Percentiles rank a stretch among this genome's conserved stretches.
These are phyloP conservation scores for Hondaea fermentalgiana DNA, from an alignment of 108 stramenopile genomes.

Conservation along the genomic window DNA sequence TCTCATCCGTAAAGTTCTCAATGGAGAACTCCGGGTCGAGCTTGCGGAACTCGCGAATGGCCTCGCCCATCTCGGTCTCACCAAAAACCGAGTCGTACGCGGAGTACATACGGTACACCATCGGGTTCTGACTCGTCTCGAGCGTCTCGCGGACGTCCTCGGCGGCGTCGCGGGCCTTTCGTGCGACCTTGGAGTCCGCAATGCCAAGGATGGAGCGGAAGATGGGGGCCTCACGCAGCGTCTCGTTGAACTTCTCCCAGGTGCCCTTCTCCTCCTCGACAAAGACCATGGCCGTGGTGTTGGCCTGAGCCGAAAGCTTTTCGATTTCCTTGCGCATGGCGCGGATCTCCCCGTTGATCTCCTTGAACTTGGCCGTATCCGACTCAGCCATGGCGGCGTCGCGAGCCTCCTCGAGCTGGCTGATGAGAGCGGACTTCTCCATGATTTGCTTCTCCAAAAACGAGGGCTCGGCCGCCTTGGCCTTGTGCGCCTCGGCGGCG, in stretches of 20 bases:
- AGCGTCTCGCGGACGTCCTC: conserved; percentile 85
- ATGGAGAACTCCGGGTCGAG: conserved; percentile 86
- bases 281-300: conserved; percentile 58
- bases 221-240: conserved; percentile 81
- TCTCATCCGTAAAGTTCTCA: conserved; percentile 75
- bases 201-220: conserved; percentile 48
- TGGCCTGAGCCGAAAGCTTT: background rate
- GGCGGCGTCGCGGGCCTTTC: conserved; percentile 58
- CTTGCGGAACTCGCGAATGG: conserved; percentile 73
- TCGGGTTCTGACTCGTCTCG: conserved; percentile 97
- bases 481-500: background rate
- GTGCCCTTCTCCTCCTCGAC: conserved; percentile 79
- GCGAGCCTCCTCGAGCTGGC: background rate
- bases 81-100: conserved; percentile 89
- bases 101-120: conserved; percentile 87
- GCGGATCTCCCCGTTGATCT: background rate
- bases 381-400: conserved; percentile 16
- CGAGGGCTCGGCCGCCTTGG: background rate
- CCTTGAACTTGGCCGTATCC: background rate
- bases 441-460: background rate
- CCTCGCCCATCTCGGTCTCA: conserved; percentile 82
- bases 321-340: conserved; percentile 6
- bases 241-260: conserved; percentile 82
- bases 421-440: background rate
- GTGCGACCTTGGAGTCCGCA: background rate